These are phyloP conservation scores for Sonneratia caseolaris DNA, from an alignment of 345 rosid species.

Conservation along the genomic window DNA sequence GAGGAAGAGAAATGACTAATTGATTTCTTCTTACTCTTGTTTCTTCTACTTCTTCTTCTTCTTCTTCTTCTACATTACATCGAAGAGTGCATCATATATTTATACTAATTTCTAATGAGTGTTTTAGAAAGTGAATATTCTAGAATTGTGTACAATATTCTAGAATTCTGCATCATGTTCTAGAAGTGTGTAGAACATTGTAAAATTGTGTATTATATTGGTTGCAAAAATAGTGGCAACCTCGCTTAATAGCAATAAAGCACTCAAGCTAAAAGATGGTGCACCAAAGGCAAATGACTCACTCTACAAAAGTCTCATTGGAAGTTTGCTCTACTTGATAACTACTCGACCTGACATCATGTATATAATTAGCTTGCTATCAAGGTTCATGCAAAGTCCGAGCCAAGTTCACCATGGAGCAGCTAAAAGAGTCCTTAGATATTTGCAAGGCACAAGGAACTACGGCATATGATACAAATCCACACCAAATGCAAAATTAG, in stretches of 20 bases:
- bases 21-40: no score
- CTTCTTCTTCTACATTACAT: no score
- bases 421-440: not conserved
- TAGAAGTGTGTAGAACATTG: no score
- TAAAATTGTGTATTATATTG: no score
- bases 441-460: not conserved
- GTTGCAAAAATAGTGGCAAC: not conserved
- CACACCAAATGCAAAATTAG: not conserved
- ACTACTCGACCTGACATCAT: not conserved
- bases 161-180: no score
- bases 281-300: not conserved
- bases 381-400: not conserved
- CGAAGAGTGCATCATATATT: no score
- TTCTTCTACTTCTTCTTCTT: no score
- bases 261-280: not conserved
- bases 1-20: no score
- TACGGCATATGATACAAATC: not conserved
- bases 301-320: slow-evolving; percentile 1
- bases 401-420: not conserved
- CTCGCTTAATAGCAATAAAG: not conserved
- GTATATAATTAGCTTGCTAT: not conserved
- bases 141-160: no score
- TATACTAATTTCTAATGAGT: no score
- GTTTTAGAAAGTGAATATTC: no score
- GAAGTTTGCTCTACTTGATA: not conserved